A percentile compares a stretch with the other conserved stretches of the same genome.
These are phyloP conservation scores for Yarrowia deformans DNA, from an alignment of 805 yeast species.

Conservation along the genomic window DNA sequence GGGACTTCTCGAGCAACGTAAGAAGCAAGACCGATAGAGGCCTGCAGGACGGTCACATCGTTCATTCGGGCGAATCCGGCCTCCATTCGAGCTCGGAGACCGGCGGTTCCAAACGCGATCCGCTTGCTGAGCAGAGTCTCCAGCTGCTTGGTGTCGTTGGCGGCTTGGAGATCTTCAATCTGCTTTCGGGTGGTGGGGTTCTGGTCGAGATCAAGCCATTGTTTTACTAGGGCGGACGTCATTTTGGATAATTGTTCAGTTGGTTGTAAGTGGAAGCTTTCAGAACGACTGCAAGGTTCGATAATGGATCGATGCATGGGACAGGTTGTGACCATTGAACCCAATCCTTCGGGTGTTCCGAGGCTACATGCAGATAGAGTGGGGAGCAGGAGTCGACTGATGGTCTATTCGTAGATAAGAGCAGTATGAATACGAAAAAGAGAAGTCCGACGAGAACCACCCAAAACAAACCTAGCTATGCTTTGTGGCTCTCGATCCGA, in stretches of 20 bases:
- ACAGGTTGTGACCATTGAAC: not conserved
- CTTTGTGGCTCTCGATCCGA: too few species aligned
- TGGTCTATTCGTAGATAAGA: too few species aligned
- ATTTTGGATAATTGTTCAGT: conserved; percentile 1
- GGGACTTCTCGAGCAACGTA: conserved; percentile 49
- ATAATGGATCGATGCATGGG: conserved; percentile 18
- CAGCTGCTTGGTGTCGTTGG: conserved; percentile 55
- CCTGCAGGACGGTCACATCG: conserved; percentile 85
- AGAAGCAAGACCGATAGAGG: conserved; percentile 61
- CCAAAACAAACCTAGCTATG: too few species aligned
- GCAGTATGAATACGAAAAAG: too few species aligned
- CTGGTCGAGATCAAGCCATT: conserved; percentile 47
- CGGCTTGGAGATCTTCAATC: conserved; percentile 56
- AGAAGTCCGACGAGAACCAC: too few species aligned
- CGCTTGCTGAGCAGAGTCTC: conserved; percentile 59
- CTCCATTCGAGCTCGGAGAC: conserved; percentile 84
- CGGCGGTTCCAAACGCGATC: conserved; percentile 92
- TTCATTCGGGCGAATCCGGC: conserved; percentile 93
- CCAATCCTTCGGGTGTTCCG: not conserved
- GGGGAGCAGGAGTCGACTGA: too few species aligned
- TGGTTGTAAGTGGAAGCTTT: conserved; percentile 14
- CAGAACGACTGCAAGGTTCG: conserved; percentile 19
- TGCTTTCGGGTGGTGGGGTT: conserved; percentile 58
- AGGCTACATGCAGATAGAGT: too few species aligned
- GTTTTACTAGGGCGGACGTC: conserved; percentile 13